Percentiles rank a stretch among this genome's conserved stretches.
phyloP scores from a whole-genome alignment of 495 filamentous ascomycete species.

The Daldinia loculata region DNA sequence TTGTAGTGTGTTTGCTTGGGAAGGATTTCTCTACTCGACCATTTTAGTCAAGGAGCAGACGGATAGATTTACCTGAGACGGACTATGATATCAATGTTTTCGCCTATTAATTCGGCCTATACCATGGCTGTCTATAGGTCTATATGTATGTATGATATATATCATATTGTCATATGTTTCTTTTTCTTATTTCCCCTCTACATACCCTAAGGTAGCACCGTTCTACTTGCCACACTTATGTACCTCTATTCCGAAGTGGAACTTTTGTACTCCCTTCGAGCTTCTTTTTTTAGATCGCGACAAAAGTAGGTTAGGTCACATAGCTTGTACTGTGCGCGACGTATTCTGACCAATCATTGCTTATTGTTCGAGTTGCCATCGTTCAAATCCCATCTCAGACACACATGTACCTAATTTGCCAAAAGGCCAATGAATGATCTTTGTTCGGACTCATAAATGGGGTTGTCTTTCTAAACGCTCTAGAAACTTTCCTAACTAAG shows the following conservation, averaged over 20 bases:
- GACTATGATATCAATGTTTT: neutral
- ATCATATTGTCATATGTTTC: neutral
- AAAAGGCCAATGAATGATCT: slow-evolving; percentile 15
- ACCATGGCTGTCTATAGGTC: neutral
- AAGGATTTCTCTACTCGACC: slow-evolving; percentile 14
- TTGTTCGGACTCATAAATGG: neutral
- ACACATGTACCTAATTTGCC: slow-evolving; percentile 13
- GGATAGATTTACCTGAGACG: neutral
- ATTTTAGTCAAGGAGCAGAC: neutral
- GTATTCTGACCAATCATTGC: slow-evolving; percentile 10
- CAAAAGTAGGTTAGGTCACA: neutral
- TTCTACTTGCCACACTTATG: neutral
- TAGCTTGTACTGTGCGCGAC: neutral
- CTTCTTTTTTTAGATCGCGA: slow-evolving; percentile 36
- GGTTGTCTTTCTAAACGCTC: slow-evolving; percentile 10
- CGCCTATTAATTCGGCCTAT: neutral
- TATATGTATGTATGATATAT: neutral
- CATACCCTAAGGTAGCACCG: neutral
- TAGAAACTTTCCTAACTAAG: slow-evolving; percentile 23
- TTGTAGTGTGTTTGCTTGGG: neutral
- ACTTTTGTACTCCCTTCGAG: neutral
- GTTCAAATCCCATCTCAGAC: slow-evolving; percentile 1
- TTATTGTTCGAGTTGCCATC: slow-evolving; percentile 3
- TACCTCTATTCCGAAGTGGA: neutral
- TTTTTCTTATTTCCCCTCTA: neutral